Base-by-base conservation (phyloP, 768 basidiomycete species). In the Pleurotus giganteus region DNA sequence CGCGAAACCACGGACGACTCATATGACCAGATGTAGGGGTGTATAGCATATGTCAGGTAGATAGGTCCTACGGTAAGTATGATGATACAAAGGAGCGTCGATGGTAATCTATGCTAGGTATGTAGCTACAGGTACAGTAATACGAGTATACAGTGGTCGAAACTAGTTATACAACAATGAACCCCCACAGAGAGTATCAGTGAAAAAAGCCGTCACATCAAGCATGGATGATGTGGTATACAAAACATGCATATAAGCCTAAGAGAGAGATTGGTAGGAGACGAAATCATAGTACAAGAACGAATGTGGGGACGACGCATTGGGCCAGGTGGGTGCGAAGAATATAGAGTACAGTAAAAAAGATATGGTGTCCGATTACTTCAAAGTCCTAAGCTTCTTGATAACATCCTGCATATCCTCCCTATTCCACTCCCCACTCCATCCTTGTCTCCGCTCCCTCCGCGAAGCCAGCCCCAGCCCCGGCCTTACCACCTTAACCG, bases 381-480 rank as follows among this genome's bases (percentile, higher is more conserved):
- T 65, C 55, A 67, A 54, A 31, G 44, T 56, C 32, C 66, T 54
- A 52, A 67, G 32, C 53, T 65, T 62, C 51, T 49, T 37, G 36
- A 67, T 66, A 7, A 67, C 65, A 47, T 67, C 62, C 31, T 62
- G 63, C 61, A 63, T 66, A 29, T 63, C 66, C 2, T 54, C 52
- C 5, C 56, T 59, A 46, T 68, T 66, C 66, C 66, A 66, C 53
- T 68, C 65, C 3, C 65, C 65, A 44, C 62, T 68, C 66, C 66
- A 65, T 13, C 64, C 64, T 36, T 63, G 60, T 28, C 57, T 57
- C 52, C 53, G 57, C 47, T 63, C 65, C 39, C 53, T 46, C 21
- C 61, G 29, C 34, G 47, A n/a, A n/a, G n/a, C n/a, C n/a, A n/a
- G n/a, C n/a, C n/a, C n/a, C n/a, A n/a, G n/a, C n/a, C n/a, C n/a